Conservation (phyloP, 2,329 filamentous ascomycete genomes). For the Xylariaceae sp. region DNA sequence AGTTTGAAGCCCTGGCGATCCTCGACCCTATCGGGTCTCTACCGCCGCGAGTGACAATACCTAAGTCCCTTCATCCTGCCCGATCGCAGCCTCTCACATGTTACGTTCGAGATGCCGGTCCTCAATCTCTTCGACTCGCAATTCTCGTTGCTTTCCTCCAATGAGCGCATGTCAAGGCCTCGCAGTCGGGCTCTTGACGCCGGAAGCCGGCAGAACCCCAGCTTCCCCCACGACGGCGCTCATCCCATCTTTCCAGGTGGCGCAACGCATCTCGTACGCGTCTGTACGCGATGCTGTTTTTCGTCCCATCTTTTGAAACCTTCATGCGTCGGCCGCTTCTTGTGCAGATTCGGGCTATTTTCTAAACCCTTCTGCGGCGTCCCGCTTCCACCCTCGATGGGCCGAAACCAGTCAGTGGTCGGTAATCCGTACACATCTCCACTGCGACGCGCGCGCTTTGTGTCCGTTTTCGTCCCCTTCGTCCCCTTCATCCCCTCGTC, state of each 20-base stretch:
- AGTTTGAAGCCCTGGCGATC: slow-evolving; percentile 10
- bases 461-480: slow-evolving; percentile 6
- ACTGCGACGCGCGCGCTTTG: neutral
- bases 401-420: slow-evolving; percentile 11
- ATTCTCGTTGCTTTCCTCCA: slow-evolving; percentile 16
- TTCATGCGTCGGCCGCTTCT: slow-evolving; percentile 10
- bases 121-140: slow-evolving; percentile 24
- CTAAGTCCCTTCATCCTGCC: neutral
- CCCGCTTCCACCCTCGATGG: slow-evolving; percentile 11
- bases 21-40: slow-evolving; percentile 12
- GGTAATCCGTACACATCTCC: slow-evolving; percentile 1
- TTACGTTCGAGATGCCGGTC: slow-evolving; percentile 26
- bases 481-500: slow-evolving; percentile 22
- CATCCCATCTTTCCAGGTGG: slow-evolving; percentile 11
- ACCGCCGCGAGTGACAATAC: slow-evolving; percentile 9
- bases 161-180: slow-evolving; percentile 16
- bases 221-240: slow-evolving; percentile 12
- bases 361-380: slow-evolving; percentile 14
- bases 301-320: slow-evolving; percentile 18
- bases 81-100: slow-evolving; percentile 22
- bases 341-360: slow-evolving; percentile 24
- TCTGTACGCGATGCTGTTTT: slow-evolving; percentile 5
- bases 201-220: slow-evolving; percentile 20
- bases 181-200: slow-evolving; percentile 21
- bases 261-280: too few relatives aligned